Percentiles rank a stretch among this genome's conserved stretches.
Evolutionary conservation across 352 stramenopile genomes (phyloP).

Genomic region (Phytophthora vignae): DNA sequence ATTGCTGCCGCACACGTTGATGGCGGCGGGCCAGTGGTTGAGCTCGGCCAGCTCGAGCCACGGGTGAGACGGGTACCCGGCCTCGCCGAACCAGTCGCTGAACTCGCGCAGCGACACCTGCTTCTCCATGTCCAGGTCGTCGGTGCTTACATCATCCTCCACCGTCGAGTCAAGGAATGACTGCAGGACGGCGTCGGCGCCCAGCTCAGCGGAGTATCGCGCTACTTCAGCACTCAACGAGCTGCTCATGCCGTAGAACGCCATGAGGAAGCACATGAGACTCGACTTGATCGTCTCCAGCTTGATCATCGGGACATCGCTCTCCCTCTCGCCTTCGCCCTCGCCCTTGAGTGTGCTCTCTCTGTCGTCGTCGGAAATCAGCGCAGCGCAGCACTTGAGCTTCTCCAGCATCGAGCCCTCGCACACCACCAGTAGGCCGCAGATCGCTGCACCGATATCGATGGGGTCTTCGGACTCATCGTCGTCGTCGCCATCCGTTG

Average conservation of each 20-base stretch:
- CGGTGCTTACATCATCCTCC: slow-evolving; percentile 6
- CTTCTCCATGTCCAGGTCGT: slow-evolving; percentile 46
- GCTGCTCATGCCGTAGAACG: slow-evolving; percentile 86
- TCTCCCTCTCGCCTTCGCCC: slow-evolving; percentile 29
- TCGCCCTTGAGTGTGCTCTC: slow-evolving; percentile 29
- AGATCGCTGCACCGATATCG: slow-evolving; percentile 64
- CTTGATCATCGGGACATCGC: slow-evolving; percentile 36
- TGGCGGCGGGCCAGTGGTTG: slow-evolving; percentile 77
- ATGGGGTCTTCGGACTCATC: slow-evolving; percentile 59
- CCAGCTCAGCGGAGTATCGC: slow-evolving; percentile 73
- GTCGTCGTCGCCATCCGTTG: slow-evolving; percentile 51
- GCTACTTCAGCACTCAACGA: slow-evolving; percentile 77
- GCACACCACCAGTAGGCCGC: slow-evolving; percentile 72
- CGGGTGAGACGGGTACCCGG: slow-evolving; percentile 67
- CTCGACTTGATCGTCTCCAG: slow-evolving; percentile 69
- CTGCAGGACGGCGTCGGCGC: slow-evolving; percentile 71
- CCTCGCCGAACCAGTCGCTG: slow-evolving; percentile 78
- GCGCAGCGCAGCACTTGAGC: slow-evolving; percentile 51
- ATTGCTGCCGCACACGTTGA: slow-evolving; percentile 71
- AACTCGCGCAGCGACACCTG: slow-evolving; percentile 72
- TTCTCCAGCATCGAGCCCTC: slow-evolving; percentile 70
- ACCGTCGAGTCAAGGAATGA: slow-evolving; percentile 52
- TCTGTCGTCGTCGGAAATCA: slow-evolving; percentile 47
- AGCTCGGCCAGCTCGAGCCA: slow-evolving; percentile 87
- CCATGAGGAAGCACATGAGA: slow-evolving; percentile 83